Conservation (phyloP, 2,329 filamentous ascomycete species). For the Xylariaceae sp. region DNA sequence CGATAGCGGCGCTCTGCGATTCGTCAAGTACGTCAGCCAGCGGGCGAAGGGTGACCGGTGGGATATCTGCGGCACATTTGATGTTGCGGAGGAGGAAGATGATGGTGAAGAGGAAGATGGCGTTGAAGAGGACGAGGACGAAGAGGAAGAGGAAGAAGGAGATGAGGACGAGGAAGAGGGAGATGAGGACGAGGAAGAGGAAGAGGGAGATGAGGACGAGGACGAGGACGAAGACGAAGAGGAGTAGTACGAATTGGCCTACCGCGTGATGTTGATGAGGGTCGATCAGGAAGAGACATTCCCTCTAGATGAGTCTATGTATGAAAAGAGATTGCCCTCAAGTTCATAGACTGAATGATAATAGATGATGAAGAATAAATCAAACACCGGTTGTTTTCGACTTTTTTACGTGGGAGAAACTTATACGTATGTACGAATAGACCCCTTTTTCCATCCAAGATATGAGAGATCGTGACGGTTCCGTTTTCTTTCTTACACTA, state of each 20-base stretch:
- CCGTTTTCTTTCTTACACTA: too few species aligned
- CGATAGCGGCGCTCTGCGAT: conserved; percentile 79
- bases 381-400: too few species aligned
- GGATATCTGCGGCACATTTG: conserved; percentile 79
- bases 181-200: conserved; percentile 32
- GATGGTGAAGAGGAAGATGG: conserved; percentile 36
- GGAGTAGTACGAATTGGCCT: conserved; percentile 55
- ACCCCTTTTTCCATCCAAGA: too few species aligned
- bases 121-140: conserved; percentile 32
- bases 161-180: conserved; percentile 41
- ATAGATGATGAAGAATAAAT: too few species aligned
- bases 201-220: conserved; percentile 37
- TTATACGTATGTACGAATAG: too few species aligned
- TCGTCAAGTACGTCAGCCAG: conserved; percentile 91
- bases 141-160: conserved; percentile 38
- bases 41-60: conserved; percentile 83
- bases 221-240: conserved; percentile 44
- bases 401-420: too few species aligned
- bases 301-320: too few species aligned
- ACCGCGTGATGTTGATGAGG: conserved; percentile 24
- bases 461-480: too few species aligned
- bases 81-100: conserved; percentile 56
- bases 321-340: too few species aligned
- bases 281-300: too few species aligned
- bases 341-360: too few species aligned